Conservation (phyloP, 345 rosid genomes). For the Hypericum perforatum region DNA sequence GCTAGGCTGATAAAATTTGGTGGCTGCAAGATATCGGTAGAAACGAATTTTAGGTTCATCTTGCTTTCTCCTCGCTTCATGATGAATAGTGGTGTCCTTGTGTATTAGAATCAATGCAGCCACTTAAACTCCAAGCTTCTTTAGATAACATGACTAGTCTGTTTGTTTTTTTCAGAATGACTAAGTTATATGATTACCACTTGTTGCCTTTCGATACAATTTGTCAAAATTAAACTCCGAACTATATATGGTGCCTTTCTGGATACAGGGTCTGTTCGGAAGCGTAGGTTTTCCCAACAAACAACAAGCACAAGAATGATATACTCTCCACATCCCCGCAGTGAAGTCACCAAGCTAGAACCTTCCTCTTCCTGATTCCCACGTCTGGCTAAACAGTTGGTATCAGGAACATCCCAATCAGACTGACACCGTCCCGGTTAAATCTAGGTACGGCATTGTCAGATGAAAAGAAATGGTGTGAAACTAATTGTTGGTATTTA, state of each 20-base stretch:
- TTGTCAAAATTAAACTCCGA: not conserved
- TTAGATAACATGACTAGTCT: too few species aligned
- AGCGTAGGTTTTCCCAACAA: constrained; percentile 46
- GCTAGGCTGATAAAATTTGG: too few species aligned
- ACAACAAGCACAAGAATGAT: constrained; percentile 13
- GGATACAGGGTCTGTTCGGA: constrained; percentile 51
- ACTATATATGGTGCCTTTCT: constrained; percentile 5
- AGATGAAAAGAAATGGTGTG: constrained; percentile 15
- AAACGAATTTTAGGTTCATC: too few species aligned
- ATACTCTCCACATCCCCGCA: constrained; percentile 9
- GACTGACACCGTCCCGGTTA: constrained; percentile 12
- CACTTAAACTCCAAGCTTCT: too few species aligned
- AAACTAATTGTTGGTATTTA: constrained; percentile 7
- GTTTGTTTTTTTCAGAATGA: too few species aligned
- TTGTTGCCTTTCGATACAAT: not conserved
- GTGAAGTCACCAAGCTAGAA: constrained; percentile 14
- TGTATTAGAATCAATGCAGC: too few species aligned
- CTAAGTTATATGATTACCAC: constrained; percentile 1
- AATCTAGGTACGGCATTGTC: constrained; percentile 6
- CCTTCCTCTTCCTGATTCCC: constrained; percentile 4
- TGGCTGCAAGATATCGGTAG: too few species aligned
- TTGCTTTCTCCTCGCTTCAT: too few species aligned
- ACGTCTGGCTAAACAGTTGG: constrained; percentile 13
- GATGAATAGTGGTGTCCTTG: too few species aligned
- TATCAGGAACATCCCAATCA: constrained; percentile 14